Conservation (phyloP, 768 basidiomycete species). For the Leccinum disarticulatum region DNA sequence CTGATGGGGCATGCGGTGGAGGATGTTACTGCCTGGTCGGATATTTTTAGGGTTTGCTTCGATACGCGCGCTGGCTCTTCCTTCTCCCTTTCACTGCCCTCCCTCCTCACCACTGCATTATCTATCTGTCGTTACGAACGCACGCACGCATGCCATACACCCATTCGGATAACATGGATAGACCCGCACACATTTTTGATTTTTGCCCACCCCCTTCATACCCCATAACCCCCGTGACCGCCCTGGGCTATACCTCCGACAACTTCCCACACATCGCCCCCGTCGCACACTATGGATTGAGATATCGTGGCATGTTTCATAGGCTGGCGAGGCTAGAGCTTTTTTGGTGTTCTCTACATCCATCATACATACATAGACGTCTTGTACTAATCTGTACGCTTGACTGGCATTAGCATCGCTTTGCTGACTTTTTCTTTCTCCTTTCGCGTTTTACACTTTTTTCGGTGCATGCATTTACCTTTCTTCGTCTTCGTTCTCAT, state of each 20-base stretch:
- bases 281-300: slow-evolving; percentile 1
- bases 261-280: slow-evolving; percentile 2
- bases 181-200: background rate
- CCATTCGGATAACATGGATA: background rate
- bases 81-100: background rate
- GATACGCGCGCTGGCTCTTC: slow-evolving; percentile 10
- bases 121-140: slow-evolving; percentile 13
- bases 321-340: slow-evolving; percentile 2
- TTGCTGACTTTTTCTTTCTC: background rate
- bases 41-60: slow-evolving; percentile 10
- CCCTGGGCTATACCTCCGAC: slow-evolving; percentile 1
- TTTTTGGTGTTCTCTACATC: background rate
- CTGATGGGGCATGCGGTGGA: slow-evolving; percentile 5
- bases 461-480: background rate
- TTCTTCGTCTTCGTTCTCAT: background rate
- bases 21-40: slow-evolving; percentile 3
- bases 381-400: slow-evolving; percentile 12
- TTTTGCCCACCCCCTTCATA: background rate
- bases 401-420: background rate
- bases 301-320: slow-evolving; percentile 8
- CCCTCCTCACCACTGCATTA: slow-evolving; percentile 7
- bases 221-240: slow-evolving; percentile 1
- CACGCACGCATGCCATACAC: background rate
- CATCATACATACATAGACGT: slow-evolving; percentile 1
- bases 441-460: background rate